A percentile compares a stretch with the other conserved stretches of the same genome.
These are phyloP conservation scores for Capsicum rhomboideum DNA, from an alignment of 257 asterid genomes.

Conservation along the genomic window DNA sequence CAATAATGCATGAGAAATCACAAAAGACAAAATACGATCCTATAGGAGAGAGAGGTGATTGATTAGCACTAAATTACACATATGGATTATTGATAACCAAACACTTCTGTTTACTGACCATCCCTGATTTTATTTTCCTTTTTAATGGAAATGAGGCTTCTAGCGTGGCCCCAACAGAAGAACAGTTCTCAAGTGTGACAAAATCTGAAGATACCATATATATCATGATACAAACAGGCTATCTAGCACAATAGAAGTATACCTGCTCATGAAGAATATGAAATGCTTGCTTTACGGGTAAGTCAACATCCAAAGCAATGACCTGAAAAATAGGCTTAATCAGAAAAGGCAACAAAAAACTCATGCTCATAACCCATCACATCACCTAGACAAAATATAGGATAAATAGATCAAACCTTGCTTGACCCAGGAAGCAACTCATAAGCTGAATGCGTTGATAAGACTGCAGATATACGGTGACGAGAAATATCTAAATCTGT, in stretches of 20 bases:
- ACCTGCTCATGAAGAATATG: slow-evolving; percentile 98
- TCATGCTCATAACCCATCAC: background rate
- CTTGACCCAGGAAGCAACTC: slow-evolving; percentile 96
- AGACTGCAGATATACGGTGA: slow-evolving; percentile 55
- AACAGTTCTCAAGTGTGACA: background rate
- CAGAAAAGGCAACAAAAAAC: background rate
- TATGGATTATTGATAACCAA: background rate
- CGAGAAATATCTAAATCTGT: slow-evolving; percentile 69
- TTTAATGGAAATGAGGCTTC: background rate
- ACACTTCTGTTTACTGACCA: background rate
- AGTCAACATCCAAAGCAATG: slow-evolving; percentile 76
- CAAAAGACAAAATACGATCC: background rate
- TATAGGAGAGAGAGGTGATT: background rate
- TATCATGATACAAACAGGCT: background rate
- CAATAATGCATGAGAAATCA: background rate
- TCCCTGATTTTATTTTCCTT: background rate
- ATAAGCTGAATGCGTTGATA: slow-evolving; percentile 74
- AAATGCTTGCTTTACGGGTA: slow-evolving; percentile 93
- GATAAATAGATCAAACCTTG: slow-evolving; percentile 46
- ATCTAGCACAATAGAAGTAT: slow-evolving; percentile 3
- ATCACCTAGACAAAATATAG: background rate
- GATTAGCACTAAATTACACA: background rate
- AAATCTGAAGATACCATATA: background rate
- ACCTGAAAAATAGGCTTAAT: slow-evolving; percentile 37
- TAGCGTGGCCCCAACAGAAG: background rate